Conservation (phyloP, 2,329 filamentous ascomycete species). For the Albifimbria verrucaria region DNA sequence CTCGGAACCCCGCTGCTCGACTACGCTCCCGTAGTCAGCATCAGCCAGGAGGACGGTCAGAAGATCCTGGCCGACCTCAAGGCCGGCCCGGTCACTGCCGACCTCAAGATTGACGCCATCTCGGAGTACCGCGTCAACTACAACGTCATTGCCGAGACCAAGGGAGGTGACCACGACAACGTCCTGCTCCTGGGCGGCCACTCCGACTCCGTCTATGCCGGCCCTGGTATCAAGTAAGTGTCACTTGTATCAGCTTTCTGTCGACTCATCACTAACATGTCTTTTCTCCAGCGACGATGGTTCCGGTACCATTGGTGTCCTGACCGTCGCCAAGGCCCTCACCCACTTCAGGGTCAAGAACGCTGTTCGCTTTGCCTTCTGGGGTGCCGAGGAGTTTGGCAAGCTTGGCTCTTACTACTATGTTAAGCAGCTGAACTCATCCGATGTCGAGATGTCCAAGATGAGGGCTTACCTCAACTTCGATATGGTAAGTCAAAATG, state of each 20-base stretch:
- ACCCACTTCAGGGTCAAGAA: conserved; percentile 42
- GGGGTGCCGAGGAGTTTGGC: conserved; percentile 51
- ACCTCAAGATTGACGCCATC: conserved; percentile 42
- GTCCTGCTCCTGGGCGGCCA: conserved; percentile 46
- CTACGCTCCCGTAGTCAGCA: conserved; percentile 50
- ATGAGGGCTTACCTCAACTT: conserved; percentile 55
- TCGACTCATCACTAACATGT: neutral
- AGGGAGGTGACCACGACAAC: conserved; percentile 44
- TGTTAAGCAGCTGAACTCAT: conserved; percentile 35
- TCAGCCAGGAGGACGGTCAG: conserved; percentile 44
- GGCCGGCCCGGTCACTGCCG: conserved; percentile 27
- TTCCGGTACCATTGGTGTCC: conserved; percentile 46
- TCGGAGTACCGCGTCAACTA: conserved; percentile 45
- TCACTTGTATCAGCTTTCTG: rapidly evolving
- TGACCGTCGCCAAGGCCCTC: conserved; percentile 43
- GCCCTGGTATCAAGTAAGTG: conserved; percentile 54
- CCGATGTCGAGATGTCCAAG: conserved; percentile 43
- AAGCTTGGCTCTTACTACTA: conserved; percentile 48
- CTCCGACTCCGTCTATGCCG: conserved; percentile 44
- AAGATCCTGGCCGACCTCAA: conserved; percentile 26
- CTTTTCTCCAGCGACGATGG: conserved; percentile 46
- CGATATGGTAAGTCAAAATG: conserved; percentile 41
- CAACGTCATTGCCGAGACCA: conserved; percentile 49
- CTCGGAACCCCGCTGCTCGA: conserved; percentile 43
- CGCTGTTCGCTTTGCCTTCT: conserved; percentile 47